Conservation (phyloP, 176 grass and related monocot genomes). For the Poa pratensis region DNA sequence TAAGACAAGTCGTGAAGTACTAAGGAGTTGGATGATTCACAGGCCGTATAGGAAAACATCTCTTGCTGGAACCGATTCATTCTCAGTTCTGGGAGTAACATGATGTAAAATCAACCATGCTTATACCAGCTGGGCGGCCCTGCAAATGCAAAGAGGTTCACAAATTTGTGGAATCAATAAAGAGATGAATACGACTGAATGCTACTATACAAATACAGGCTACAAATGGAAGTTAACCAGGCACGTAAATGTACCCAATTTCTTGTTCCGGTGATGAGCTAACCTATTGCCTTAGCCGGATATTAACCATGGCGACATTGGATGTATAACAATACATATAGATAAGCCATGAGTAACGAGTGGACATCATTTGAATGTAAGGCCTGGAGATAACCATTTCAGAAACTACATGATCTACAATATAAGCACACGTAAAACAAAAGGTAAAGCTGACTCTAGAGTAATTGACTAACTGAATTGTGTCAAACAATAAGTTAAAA, state of each 20-base stretch:
- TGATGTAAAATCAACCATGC: not conserved
- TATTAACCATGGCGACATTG: not conserved
- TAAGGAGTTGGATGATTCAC: not conserved
- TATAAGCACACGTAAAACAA: not conserved
- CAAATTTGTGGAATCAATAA: not conserved
- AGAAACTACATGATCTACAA: not conserved
- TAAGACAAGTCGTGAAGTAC: not conserved
- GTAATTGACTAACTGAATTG: not conserved
- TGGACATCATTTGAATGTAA: not conserved
- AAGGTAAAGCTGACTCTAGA: not conserved
- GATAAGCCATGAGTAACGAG: not conserved
- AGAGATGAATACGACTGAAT: not conserved
- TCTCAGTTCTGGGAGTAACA: not conserved
- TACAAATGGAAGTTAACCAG: not conserved
- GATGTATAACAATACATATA: not conserved
- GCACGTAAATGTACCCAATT: not conserved
- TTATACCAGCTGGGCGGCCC: not conserved
- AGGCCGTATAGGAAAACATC: not conserved
- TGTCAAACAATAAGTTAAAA: not conserved
- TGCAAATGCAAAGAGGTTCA: constrained; percentile 15
- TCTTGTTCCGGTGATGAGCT: not conserved
- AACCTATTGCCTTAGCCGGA: not conserved
- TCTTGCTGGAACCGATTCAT: not conserved
- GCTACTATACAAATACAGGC: not conserved
- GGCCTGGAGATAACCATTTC: not conserved